Percentiles rank a stretch among this genome's conserved stretches.
Conservation (phyloP, 306 rosid genomes). For the Malus domestica region ASM211411v1 NC_041791.1:4162001-4162500, state of each 20-base stretch:
- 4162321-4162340: too few species aligned
- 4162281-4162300: not conserved
- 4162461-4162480: too few species aligned
- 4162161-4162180: conserved; percentile 32
- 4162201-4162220: conserved; percentile 42
- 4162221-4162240: not conserved
- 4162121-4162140: conserved; percentile 38
- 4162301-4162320: too few species aligned
- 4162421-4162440: too few species aligned
- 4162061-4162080: conserved; percentile 51
- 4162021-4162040: conserved; percentile 39
- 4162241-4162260: not conserved
- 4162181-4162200: conserved; percentile 33
- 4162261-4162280: not conserved
- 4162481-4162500: too few species aligned
- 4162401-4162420: too few species aligned
- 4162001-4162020: conserved; percentile 41
- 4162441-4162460: too few species aligned
- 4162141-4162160: conserved; percentile 45
- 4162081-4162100: conserved; percentile 39
- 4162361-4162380: too few species aligned
- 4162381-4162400: too few species aligned
- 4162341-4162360: too few species aligned
- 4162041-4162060: conserved; percentile 36
- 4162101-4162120: conserved; percentile 41